Evolutionary conservation across 2,329 filamentous ascomycete species (phyloP), one percentile per base, ranked within the genome.

Genomic region (Teratosphaeria epicoccoides): DNA sequence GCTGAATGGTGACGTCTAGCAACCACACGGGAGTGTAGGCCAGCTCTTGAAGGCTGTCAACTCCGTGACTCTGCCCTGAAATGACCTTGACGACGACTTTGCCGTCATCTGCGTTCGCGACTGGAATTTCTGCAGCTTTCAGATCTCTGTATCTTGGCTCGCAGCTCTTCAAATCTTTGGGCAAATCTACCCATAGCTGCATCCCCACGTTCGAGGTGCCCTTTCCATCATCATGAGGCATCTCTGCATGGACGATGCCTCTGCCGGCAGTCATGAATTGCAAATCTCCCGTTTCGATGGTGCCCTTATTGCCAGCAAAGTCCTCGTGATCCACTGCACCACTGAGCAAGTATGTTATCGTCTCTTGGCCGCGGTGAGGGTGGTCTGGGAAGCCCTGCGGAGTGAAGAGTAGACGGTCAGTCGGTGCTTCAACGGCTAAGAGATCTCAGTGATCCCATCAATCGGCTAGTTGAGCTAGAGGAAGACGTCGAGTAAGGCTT

Each of bases 21-120:
- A 95, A 77, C 91, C 91, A 97, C n/a, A 97, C 89, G 0, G 93
- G 93, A 1, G 91, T 97, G 70, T 97, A 96, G 12, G 91, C 90
- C 44, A 97, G 75, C 64, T 97, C 90, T 66, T 91, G 83, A 49
- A 95, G 80, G 12, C 84, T 88, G 65, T 96, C 90, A 49, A 93
- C 80, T 44, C 88, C 90, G 63, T 89, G 84, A 50, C 82, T 84
- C 66, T 85, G 82, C 20, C 91, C 93, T 0, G 84, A 90, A 61
- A 97, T 97, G 59, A 97, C 86, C 71, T 95, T 96, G 59, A 97
- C 77, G 40, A 76, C 76, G 17, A 95, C 88, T 56, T 80, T 84
- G 50, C 80, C 85, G 43, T 82, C 81, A 61, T 93, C 87, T 25
- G 81, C 72, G 6, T 78, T 79, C n/a, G 81, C 87, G 3, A 73